Evolutionary conservation across 352 stramenopile species (phyloP).

Genomic region (Globisporangium emineosum): DNA sequence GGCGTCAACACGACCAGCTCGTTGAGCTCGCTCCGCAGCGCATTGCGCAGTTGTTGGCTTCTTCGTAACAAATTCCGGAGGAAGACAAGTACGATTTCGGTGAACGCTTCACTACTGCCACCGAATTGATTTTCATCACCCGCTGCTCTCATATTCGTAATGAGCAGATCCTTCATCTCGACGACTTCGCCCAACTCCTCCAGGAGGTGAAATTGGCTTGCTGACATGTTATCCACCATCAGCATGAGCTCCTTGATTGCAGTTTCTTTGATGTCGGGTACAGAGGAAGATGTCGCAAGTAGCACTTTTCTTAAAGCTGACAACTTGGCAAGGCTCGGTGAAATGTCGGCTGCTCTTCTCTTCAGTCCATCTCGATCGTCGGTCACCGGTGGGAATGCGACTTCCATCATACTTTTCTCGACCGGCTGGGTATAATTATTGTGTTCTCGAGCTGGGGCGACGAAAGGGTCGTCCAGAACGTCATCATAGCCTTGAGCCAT

Average conservation of each 20-base stretch:
- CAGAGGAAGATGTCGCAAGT: not conserved
- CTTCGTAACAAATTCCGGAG: constrained; percentile 43
- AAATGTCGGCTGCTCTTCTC: constrained; percentile 16
- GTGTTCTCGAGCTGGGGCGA: constrained; percentile 1
- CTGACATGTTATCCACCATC: constrained; percentile 18
- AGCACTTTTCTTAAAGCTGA: constrained; percentile 16
- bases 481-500: not conserved
- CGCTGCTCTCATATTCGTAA: constrained; percentile 1
- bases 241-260: constrained; percentile 27
- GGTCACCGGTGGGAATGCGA: constrained; percentile 3
- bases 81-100: constrained; percentile 27
- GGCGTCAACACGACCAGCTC: constrained; percentile 27
- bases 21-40: constrained; percentile 24
- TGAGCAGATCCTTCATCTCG: constrained; percentile 10
- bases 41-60: constrained; percentile 30
- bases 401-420: constrained; percentile 8
- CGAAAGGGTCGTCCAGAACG: constrained; percentile 17
- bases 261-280: constrained; percentile 17
- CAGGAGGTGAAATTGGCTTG: constrained; percentile 15
- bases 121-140: not conserved
- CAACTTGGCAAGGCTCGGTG: constrained; percentile 13
- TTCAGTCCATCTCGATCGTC: not conserved
- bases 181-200: constrained; percentile 20
- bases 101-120: constrained; percentile 9
- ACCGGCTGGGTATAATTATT: constrained; percentile 7